Percentiles rank a stretch among this genome's conserved stretches.
phyloP scores from a whole-genome alignment of 2,329 filamentous ascomycete genomes.

The Fusarium sp. region DNA sequence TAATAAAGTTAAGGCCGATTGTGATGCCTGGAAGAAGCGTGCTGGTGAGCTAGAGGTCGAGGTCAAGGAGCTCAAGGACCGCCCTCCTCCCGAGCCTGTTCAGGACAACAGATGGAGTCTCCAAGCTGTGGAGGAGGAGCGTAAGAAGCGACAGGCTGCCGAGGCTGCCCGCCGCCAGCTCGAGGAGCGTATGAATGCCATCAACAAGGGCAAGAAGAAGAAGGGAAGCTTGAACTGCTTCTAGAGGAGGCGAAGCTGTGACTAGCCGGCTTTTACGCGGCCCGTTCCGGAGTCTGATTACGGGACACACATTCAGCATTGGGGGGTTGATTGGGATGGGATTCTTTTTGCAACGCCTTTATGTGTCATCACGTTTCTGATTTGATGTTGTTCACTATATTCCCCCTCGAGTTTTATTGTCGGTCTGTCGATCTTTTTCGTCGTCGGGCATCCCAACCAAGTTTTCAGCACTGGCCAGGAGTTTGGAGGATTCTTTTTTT shows the following conservation, averaged over 20 bases:
- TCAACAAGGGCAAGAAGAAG: conserved; percentile 91
- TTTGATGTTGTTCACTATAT: conserved; percentile 41
- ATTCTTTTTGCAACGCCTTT: conserved; percentile 31
- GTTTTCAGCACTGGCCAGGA: conserved; percentile 46
- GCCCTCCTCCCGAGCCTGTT: conserved; percentile 55
- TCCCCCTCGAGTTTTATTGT: conserved; percentile 41
- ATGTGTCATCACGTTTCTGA: conserved; percentile 40
- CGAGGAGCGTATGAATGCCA: conserved; percentile 93
- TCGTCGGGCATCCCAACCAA: conserved; percentile 25
- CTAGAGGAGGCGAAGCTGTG: conserved; percentile 60
- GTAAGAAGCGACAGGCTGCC: conserved; percentile 88
- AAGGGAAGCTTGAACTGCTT: conserved; percentile 98
- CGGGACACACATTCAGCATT: conserved; percentile 1
- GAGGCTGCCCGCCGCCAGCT: conserved; percentile 89
- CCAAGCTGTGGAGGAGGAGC: conserved; percentile 95
- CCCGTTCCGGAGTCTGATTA: conserved; percentile 16
- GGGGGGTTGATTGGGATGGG: conserved; percentile 17
- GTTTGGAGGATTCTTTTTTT: conserved; percentile 40
- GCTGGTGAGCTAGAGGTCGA: conserved; percentile 78
- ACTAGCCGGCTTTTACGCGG: conserved; percentile 15
- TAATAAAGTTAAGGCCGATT: conserved; percentile 90
- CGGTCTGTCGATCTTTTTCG: conserved; percentile 26
- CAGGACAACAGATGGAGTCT: conserved; percentile 74
- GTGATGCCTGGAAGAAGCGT: conserved; percentile 90
- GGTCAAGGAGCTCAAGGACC: conserved; percentile 71